Evolutionary conservation across 768 basidiomycete genomes (phyloP).

Genomic region (Auricularia cornea): DNA sequence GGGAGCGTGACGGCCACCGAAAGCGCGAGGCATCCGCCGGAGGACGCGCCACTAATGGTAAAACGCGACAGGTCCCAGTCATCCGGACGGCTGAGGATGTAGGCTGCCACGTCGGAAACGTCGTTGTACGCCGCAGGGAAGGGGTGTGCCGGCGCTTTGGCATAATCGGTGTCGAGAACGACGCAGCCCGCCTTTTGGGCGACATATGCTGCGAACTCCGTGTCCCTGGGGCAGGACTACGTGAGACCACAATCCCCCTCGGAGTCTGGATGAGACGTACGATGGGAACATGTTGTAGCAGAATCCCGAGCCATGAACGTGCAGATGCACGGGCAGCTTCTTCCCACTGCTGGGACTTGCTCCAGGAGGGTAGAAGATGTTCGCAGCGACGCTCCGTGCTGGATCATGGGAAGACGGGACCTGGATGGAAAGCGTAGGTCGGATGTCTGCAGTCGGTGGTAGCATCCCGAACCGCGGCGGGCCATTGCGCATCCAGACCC

Average conservation of each 20-base stretch:
- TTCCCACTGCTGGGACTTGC: no score
- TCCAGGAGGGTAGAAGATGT: no score
- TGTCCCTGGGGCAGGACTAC: background rate
- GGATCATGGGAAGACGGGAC: no score
- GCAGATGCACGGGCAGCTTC: no score
- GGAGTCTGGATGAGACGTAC: background rate
- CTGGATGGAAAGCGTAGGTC: no score
- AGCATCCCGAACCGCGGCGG: no score
- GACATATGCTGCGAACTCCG: background rate
- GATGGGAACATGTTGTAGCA: background rate
- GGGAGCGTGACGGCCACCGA: background rate
- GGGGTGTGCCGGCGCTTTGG: constrained; percentile 6
- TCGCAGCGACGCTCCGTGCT: no score
- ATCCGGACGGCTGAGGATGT: background rate
- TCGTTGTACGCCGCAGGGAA: constrained; percentile 4
- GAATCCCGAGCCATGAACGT: background rate
- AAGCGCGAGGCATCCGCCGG: background rate
- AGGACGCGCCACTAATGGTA: constrained; percentile 1
- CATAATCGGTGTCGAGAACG: constrained; percentile 8
- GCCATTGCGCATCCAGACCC: no score
- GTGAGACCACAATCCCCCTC: background rate
- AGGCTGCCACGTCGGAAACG: background rate
- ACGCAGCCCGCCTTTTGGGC: constrained; percentile 5
- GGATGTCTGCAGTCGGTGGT: no score
- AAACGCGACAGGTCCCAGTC: background rate